Evolutionary conservation across 768 basidiomycete genomes (phyloP).

Genomic region (Clitopilus passeckerianus): DNA sequence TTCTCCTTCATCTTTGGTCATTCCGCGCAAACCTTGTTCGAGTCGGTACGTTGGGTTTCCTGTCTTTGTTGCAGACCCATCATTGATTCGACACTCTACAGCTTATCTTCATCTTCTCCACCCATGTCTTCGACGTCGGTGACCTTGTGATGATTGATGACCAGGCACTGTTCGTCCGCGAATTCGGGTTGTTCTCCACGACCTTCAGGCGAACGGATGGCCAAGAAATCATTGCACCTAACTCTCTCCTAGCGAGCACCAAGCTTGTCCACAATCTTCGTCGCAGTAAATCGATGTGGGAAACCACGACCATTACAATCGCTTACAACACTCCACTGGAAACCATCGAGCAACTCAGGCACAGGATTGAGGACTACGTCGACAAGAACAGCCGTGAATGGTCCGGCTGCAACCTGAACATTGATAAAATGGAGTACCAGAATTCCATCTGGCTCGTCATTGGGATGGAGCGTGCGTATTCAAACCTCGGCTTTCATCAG

Average conservation of each 20-base stretch:
- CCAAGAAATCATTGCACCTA: constrained; percentile 75
- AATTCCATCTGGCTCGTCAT: constrained; percentile 65
- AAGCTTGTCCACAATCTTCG: constrained; percentile 79
- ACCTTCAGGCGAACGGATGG: constrained; percentile 78
- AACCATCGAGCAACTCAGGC: constrained; percentile 59
- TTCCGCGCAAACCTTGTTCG: constrained; percentile 74
- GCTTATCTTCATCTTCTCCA: constrained; percentile 84
- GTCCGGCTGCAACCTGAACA: constrained; percentile 58
- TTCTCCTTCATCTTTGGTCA: constrained; percentile 86
- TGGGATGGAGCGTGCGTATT: constrained; percentile 63
- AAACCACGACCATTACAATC: constrained; percentile 61
- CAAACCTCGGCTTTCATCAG: not conserved
- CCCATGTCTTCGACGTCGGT: constrained; percentile 83
- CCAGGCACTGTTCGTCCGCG: constrained; percentile 52
- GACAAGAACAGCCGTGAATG: constrained; percentile 66
- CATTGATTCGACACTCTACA: constrained; percentile 15
- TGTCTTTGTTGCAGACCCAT: not conserved
- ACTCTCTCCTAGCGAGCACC: constrained; percentile 60
- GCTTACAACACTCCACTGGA: constrained; percentile 70
- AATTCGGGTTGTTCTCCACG: constrained; percentile 79
- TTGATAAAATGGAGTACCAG: constrained; percentile 78
- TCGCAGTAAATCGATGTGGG: constrained; percentile 74
- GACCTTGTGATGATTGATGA: constrained; percentile 81
- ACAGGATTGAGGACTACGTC: constrained; percentile 57
- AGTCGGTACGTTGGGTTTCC: constrained; percentile 46